Base-by-base conservation (phyloP, 2,329 filamentous ascomycete species). In the Neonectria sp. region DNA sequence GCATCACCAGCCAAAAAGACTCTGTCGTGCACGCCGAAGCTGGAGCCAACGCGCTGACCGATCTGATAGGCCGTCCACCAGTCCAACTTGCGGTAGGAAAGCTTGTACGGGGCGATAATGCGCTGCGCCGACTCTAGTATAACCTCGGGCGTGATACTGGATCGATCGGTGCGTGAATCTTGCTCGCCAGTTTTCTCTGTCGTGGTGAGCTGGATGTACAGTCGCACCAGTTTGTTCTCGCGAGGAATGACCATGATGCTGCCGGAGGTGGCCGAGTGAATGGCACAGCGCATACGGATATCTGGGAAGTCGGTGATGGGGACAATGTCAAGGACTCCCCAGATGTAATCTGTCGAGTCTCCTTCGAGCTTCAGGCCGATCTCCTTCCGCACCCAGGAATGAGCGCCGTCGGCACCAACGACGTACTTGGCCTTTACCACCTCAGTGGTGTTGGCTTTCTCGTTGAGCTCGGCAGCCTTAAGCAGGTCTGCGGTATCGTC, bases 1-100 rank as follows among this genome's bases (percentile, higher is more conserved):
- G 90, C 91, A 77, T 93, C 92, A 2, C 92, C 92, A 0, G 91
- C 90, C 5, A 94, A 83, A 76, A 95, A 94, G 11, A 95, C 84
- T 21, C 63, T 51, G n/a, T 66, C 63, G 11, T 66, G 58, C 37
- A 66, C 63, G 11, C 63, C 63, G 49, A 76, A 75, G 2, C 63
- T 67, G 0, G 75, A 68, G 0, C 70, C 65, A 1, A 74, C 57
- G 0, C 91, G 84, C 74, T 93, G 91, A 0, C 90, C 90, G 52
- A 93, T 91, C 68, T 92, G 88, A 58, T 91, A 79, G 5, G 77
- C 74, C 0, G 77, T 73, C 73, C 71, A 78, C 75, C 75, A 77
- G 6, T 68, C 70, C 0, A 70, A 52, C 4, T 67, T 55, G 0
- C 67, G 63, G 53, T 91, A 80, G 1, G 80, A 76, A 1, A 86